Evolutionary conservation across 495 filamentous ascomycete genomes (phyloP).

Genomic region (Penicillium daleae): DNA sequence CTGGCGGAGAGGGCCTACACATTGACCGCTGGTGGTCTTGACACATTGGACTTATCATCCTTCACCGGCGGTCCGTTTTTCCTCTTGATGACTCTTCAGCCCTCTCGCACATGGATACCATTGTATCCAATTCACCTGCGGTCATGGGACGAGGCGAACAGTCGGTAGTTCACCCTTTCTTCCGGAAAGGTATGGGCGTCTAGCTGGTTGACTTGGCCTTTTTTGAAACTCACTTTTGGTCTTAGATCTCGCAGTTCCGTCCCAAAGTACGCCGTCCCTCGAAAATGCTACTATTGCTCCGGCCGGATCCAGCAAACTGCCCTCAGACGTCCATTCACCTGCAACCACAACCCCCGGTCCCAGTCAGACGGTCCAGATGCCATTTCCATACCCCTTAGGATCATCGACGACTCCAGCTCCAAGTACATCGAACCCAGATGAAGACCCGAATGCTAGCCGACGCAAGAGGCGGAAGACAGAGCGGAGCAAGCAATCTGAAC

Average conservation of each 20-base stretch:
- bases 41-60: not conserved
- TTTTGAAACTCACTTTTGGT: conserved; percentile 20
- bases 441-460: conserved; percentile 48
- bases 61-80: not conserved
- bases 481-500: conserved; percentile 33
- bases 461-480: conserved; percentile 57
- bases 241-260: conserved; percentile 28
- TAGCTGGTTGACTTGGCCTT: not conserved
- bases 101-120: conserved; percentile 30
- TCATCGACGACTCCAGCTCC: not conserved
- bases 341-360: not conserved
- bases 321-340: not conserved
- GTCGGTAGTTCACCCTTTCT: conserved; percentile 49
- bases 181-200: conserved; percentile 40
- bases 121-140: conserved; percentile 34
- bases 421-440: conserved; percentile 25
- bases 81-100: conserved; percentile 7
- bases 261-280: conserved; percentile 13
- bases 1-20: not conserved
- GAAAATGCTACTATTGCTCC: not conserved
- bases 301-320: not conserved
- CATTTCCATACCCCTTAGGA: not conserved
- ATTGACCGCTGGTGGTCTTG: not conserved
- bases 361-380: not conserved
- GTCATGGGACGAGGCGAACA: conserved; percentile 49